Evolutionary conservation across 2,329 filamentous ascomycete species (phyloP), one percentile per base, ranked within the genome.

Genomic region (Epicoccum nigrum): DNA sequence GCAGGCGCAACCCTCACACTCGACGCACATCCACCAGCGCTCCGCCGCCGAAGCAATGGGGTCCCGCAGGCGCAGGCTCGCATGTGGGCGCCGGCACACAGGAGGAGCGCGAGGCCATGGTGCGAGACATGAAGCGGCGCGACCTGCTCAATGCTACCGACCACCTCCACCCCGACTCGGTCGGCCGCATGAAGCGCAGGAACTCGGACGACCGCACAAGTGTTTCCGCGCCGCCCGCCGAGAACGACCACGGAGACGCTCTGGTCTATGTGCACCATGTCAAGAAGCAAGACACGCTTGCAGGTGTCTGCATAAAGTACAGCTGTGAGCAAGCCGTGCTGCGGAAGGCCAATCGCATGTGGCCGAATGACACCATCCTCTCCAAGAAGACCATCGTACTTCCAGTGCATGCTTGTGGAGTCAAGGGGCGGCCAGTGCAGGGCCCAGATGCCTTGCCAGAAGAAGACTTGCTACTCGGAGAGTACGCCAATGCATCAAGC

Each of bases 191-290:
- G 68, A 90, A 90, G 74, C 81, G 85, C 60, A 80, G 88, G 58
- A 86, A 82, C 40, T 90, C 88, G 4, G 86, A 90, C 62, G 87
- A 90, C 38, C 69, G 72, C 28, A 61, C 69, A 17, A 75, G 76
- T 21, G 58, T 65, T n/a, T 80, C 79, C 35, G 77, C 76, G 16
- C 77, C 78, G 16, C 77, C 78, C 12, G 77, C 75, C 43, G 82
- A 86, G 42, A 80, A 85, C 27, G 85, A 88, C 27, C 80, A 85
- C 41, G 82, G 85, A 61, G 88, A 95, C 60, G 89, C 90, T 17
- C 77, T 97, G 56, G 92, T 93, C 15, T 99, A 97, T 72, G 80
- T 97, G 43, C 94, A 99, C 74, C 86, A 88, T 64, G 90, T 97
- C 15, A 83, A 87, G 62, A 83, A 87, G 12, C 83, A 83, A 35